Evolutionary conservation across 345 rosid genomes (phyloP), one percentile per base, ranked within the genome.

Genomic region (Populus deltoides): DNA sequence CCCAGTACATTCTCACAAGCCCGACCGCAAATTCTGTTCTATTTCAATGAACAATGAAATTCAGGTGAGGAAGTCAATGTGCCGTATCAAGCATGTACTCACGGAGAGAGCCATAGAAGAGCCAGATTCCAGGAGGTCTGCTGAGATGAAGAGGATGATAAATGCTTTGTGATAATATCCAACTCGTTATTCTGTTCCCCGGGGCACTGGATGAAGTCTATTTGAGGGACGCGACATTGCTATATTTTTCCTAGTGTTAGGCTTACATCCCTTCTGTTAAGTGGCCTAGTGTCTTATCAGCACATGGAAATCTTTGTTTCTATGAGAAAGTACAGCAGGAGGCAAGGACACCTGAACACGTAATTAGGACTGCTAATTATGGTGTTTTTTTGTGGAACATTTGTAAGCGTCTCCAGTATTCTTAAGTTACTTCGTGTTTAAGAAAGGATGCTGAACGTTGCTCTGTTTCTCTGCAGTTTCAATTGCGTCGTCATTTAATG

Each of bases 91-190:
- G 82, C 97, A 92, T 35, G 97, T 92, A 35, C 89, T 94, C 70
- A 88, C 92, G 5, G 97, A 94, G 86, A 85, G 96, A 87, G 98
- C 97, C 20, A 89, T 93, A 66, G 98, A 90, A 57, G 97, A 93
- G 71, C 86, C 90, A 0, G 97, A 93, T 89, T 89, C 89, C 1
- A 89, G 98, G 87, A 89, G 97, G 82, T 90, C 90, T 62, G 88
- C 97, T 0, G 97, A 89, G 86, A 93, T 91, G 98, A 92, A 89
- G 89, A 90, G 93, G 81, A 93, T 91, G 97, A 81, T 96, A 61
- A 96, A 96, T 88, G 90, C 90, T 27, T 68, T 91, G 85, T 96
- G 90, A 93, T 74, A 65, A 17, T 49, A 27, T 67, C 61, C 41
- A 47, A 33, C 17, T 72, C 45, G 41, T 71, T 43, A 25, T 39